Base-by-base conservation (phyloP, 192 early-diverging fungal genomes). In the Entophlyctis luteolus region DNA sequence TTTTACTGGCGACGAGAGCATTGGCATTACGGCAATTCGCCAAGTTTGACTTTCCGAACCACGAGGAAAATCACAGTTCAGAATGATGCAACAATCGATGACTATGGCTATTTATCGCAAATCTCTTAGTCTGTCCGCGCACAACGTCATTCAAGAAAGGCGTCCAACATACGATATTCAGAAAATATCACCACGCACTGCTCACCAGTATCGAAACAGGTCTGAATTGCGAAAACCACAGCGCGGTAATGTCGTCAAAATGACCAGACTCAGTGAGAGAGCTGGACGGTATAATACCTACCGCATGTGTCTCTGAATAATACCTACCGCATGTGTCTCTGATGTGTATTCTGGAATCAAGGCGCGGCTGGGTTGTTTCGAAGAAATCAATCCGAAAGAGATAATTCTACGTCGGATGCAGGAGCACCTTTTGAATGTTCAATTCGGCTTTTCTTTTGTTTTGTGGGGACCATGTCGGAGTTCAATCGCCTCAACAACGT, bases 101-200 rank as follows among this genome's bases (percentile, higher is more conserved):
- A 78, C 81, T 65, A 88, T 88, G 55, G 91, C 88, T 29, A 91
- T 99, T 55, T 96, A 88, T 69, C 84, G 86, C 57, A 85, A 93
- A 25, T 86, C 73, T 16, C 81, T 96, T 73, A 93, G 93, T 3
- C 81, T 94, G 22, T 85, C 85, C 4, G 91, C 96, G 4, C 85
- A 89, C 65, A 94, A 93, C 81, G 87, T 87, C 22, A 81, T 91
- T 39, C 82, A 83, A 68, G 79, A 82, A 48, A 75, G 89, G 75
- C 75, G 80, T 6, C 75, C 81, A 10, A 90, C 85, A 69, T 90
- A 89, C 75, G 71, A 77, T 10, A 65, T 99, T 32, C 93, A 96
- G 50, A 81, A 89, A 6, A 98, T 99, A 99, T 98, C 75, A 99
- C 98, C 59, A 99, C 97, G 33, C 81, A 93, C 58, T 95, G 98